Percentiles rank a stretch among this genome's conserved stretches.
phyloP scores from a whole-genome alignment of 1,284 basidiomycete species.

The Singerocomus rubriflavus region DNA sequence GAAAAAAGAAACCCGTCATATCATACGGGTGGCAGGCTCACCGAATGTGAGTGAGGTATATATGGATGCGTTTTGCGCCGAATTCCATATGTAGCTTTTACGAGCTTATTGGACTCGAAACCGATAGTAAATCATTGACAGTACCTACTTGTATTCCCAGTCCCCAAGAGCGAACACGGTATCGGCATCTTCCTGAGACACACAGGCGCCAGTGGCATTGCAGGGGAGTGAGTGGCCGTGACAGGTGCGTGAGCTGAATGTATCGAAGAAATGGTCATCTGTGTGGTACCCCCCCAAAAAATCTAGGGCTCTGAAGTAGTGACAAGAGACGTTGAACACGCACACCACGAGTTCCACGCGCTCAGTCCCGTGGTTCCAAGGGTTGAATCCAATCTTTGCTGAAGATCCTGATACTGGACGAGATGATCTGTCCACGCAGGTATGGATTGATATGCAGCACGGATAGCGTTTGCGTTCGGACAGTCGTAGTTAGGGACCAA shows the following conservation, averaged over 20 bases:
- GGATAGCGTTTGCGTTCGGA: slow-evolving; percentile 42
- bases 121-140: neutral
- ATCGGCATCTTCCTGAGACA: slow-evolving; percentile 43
- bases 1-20: neutral
- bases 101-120: slow-evolving; percentile 1
- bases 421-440: slow-evolving; percentile 53
- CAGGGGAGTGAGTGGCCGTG: slow-evolving; percentile 48
- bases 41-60: slow-evolving; percentile 51
- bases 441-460: slow-evolving; percentile 44
- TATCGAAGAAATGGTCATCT: slow-evolving; percentile 49
- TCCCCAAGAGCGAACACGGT: slow-evolving; percentile 42
- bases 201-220: slow-evolving; percentile 43
- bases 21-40: slow-evolving; percentile 15
- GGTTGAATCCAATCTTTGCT: slow-evolving; percentile 39
- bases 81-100: slow-evolving; percentile 53
- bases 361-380: slow-evolving; percentile 44
- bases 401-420: slow-evolving; percentile 38
- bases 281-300: neutral
- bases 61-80: slow-evolving; percentile 38
- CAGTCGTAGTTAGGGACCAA: slow-evolving; percentile 50
- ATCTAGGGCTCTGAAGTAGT: neutral
- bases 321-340: slow-evolving; percentile 9
- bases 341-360: slow-evolving; percentile 49
- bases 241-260: slow-evolving; percentile 49
- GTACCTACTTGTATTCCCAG: slow-evolving; percentile 49